Conservation (phyloP, 75 land plant species). For the Cunninghamia lanceolata region DNA sequence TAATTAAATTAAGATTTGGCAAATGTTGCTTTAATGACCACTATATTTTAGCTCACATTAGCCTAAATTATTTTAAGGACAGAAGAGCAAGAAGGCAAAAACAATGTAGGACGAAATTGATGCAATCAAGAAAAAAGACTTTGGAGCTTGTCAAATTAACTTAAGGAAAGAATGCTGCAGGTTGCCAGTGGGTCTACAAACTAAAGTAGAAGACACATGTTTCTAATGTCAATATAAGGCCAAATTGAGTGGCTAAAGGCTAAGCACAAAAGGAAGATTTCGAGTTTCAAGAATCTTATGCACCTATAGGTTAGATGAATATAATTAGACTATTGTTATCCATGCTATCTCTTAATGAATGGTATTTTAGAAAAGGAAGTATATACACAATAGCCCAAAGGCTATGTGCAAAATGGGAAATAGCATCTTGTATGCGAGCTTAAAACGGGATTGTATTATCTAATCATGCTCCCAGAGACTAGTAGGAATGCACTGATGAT, state of each 20-base stretch:
- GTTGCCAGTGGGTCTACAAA: no score
- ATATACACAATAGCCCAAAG: background rate
- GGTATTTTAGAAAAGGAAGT: background rate
- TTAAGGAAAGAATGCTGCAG: no score
- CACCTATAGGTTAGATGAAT: background rate
- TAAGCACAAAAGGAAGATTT: background rate
- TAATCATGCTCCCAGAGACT: no score
- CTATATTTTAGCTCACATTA: background rate
- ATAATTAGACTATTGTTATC: background rate
- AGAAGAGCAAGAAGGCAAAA: background rate
- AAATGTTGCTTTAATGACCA: background rate
- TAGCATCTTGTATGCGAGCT: background rate
- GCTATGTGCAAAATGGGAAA: background rate
- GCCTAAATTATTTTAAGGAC: background rate
- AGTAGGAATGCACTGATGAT: background rate
- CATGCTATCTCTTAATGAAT: background rate
- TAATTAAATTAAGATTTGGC: background rate
- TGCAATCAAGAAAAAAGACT: background rate
- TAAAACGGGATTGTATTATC: no score
- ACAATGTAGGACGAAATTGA: background rate
- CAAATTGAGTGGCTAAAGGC: no score
- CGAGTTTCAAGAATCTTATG: background rate
- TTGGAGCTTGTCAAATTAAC: background rate
- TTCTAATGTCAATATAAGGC: no score
- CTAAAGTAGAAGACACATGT: no score